Conservation (phyloP, 2,329 filamentous ascomycete genomes). For the Colletotrichum sp. region DNA sequence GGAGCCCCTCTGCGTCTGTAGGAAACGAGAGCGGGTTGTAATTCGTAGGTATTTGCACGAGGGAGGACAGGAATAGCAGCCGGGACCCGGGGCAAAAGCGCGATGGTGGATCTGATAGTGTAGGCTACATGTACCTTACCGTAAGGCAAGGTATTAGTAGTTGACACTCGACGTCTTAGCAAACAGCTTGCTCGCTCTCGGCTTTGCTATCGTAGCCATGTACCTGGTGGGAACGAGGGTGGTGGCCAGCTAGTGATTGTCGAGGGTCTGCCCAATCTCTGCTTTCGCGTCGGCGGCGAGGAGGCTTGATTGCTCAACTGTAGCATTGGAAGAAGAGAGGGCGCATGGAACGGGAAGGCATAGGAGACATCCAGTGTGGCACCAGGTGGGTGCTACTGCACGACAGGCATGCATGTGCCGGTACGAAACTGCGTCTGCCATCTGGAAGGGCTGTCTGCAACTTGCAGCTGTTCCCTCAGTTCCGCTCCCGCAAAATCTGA, state of each 20-base stretch:
- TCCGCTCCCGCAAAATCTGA: not conserved
- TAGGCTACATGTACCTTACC: not conserved
- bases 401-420: conserved; percentile 1
- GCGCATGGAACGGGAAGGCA: not conserved
- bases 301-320: not conserved
- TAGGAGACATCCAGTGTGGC: not conserved
- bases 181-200: not conserved
- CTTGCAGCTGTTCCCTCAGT: not conserved
- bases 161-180: not conserved
- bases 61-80: conserved; percentile 17
- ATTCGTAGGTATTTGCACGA: not conserved
- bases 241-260: not conserved
- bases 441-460: not conserved
- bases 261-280: not conserved
- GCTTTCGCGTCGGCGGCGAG: not conserved
- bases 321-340: not conserved
- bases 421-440: not conserved
- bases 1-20: not conserved
- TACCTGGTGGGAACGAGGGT: not conserved
- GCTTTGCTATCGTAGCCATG: not conserved
- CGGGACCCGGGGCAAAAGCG: not conserved
- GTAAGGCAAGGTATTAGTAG: not conserved
- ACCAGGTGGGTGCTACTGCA: not conserved
- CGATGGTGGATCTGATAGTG: conserved; percentile 5
- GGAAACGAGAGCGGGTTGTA: not conserved